A percentile compares a stretch with the other conserved stretches of the same genome.
Evolutionary conservation across 2,329 filamentous ascomycete species (phyloP).

Genomic region (Penicillium sp.): DNA sequence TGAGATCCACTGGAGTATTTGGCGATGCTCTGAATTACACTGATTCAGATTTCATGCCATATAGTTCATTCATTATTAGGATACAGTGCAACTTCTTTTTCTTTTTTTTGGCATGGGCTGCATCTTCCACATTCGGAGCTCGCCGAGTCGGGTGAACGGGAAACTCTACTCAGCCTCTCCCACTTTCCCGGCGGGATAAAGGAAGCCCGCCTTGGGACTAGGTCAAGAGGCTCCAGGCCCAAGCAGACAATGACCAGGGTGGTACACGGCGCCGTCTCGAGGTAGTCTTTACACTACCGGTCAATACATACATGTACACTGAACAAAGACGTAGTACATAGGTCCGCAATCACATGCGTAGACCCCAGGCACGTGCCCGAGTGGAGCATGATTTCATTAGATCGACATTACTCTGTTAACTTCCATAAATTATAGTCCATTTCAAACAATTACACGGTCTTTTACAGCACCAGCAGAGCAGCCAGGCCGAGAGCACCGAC

Average conservation of each 20-base stretch:
- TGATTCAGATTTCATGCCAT: neutral
- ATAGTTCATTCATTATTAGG: neutral
- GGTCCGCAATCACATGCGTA: slow-evolving; percentile 15
- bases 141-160: slow-evolving; percentile 24
- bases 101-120: neutral
- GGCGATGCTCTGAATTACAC: neutral
- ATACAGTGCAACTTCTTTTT: neutral
- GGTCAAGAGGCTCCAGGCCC: neutral
- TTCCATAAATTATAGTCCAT: neutral
- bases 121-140: slow-evolving; percentile 4
- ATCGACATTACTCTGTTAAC: slow-evolving; percentile 15
- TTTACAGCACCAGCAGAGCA: slow-evolving; percentile 43
- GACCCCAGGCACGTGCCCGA: slow-evolving; percentile 3
- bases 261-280: neutral
- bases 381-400: slow-evolving; percentile 18
- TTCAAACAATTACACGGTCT: neutral
- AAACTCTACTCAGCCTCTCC: slow-evolving; percentile 10
- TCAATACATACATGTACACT: no score
- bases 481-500: slow-evolving; percentile 43
- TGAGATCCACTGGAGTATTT: neutral
- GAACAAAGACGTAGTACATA: neutral
- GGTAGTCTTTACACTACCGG: neutral
- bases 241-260: neutral
- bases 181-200: slow-evolving; percentile 21
- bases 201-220: slow-evolving; percentile 10